Evolutionary conservation across 371 early-diverging fungal genomes (phyloP).

Genomic region (Choanephora cucurbitarum): DNA sequence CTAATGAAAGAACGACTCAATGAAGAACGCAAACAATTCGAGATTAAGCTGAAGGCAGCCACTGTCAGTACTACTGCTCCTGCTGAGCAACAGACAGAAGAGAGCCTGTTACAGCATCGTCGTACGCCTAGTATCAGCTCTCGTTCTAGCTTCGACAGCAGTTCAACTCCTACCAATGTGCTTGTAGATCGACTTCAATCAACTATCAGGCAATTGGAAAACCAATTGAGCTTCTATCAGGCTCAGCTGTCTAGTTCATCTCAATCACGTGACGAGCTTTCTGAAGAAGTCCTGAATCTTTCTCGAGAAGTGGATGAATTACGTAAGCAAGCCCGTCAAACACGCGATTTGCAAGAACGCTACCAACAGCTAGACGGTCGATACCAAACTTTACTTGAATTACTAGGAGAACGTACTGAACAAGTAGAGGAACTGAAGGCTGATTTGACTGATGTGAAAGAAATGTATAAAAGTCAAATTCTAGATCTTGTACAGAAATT

Average conservation of each 20-base stretch:
- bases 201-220: slow-evolving; percentile 64
- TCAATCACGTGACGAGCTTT: slow-evolving; percentile 73
- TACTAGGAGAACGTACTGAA: slow-evolving; percentile 90
- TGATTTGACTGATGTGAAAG: slow-evolving; percentile 83
- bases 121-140: slow-evolving; percentile 25
- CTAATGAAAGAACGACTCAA: slow-evolving; percentile 41
- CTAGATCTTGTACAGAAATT: slow-evolving; percentile 65
- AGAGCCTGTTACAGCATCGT: background rate
- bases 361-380: slow-evolving; percentile 51
- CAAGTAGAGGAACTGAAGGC: slow-evolving; percentile 80
- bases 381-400: slow-evolving; percentile 78
- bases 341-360: slow-evolving; percentile 37
- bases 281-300: slow-evolving; percentile 53
- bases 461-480: slow-evolving; percentile 74
- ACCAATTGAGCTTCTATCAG: slow-evolving; percentile 69
- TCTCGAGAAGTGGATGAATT: slow-evolving; percentile 39
- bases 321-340: slow-evolving; percentile 28
- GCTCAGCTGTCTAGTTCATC: slow-evolving; percentile 65
- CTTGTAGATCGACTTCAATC: slow-evolving; percentile 61
- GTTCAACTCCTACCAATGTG: slow-evolving; percentile 28
- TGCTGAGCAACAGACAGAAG: slow-evolving; percentile 1
- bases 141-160: slow-evolving; percentile 46
- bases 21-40: slow-evolving; percentile 44
- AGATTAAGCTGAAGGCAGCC: slow-evolving; percentile 27
- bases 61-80: background rate